phyloP scores from a whole-genome alignment of 2,329 filamentous ascomycete species.

The Bipolaris cookei region DNA sequence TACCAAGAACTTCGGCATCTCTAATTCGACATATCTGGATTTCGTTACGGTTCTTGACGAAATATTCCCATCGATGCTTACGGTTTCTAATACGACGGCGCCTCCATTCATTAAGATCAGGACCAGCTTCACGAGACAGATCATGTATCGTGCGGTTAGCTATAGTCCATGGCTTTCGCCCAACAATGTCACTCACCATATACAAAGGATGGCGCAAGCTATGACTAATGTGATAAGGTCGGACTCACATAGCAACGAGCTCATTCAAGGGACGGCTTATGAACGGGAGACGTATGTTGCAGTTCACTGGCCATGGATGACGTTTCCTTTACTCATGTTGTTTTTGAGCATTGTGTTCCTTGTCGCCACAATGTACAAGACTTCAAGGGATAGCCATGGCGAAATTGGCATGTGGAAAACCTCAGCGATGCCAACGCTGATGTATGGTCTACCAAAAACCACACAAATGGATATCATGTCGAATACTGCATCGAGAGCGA shows the following conservation, averaged over 20 bases:
- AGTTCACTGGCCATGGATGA: slow-evolving; percentile 41
- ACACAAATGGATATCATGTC: not conserved
- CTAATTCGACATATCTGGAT: slow-evolving; percentile 1
- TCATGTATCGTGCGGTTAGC: not conserved
- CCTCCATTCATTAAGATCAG: slow-evolving; percentile 3
- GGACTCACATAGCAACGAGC: slow-evolving; percentile 14
- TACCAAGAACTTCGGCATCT: slow-evolving; percentile 11
- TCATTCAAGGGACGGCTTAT: slow-evolving; percentile 9
- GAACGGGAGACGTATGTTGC: slow-evolving; percentile 9
- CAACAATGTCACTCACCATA: slow-evolving; percentile 29
- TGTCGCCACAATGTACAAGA: slow-evolving; percentile 33
- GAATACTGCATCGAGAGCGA: not conserved
- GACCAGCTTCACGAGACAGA: not conserved
- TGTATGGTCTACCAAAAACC: slow-evolving; percentile 28
- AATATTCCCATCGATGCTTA: slow-evolving; percentile 18
- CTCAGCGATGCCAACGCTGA: slow-evolving; percentile 30
- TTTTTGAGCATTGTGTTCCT: slow-evolving; percentile 32
- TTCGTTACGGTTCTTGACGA: slow-evolving; percentile 8
- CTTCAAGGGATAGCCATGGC: slow-evolving; percentile 12
- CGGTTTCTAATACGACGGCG: not conserved
- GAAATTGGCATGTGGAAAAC: slow-evolving; percentile 37
- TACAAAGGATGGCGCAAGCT: slow-evolving; percentile 25
- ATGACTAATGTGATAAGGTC: slow-evolving; percentile 24
- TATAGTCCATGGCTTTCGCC: slow-evolving; percentile 28
- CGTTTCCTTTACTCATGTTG: slow-evolving; percentile 34